Conservation (phyloP, 768 basidiomycete species). For the Dentipellis sp. region DNA sequence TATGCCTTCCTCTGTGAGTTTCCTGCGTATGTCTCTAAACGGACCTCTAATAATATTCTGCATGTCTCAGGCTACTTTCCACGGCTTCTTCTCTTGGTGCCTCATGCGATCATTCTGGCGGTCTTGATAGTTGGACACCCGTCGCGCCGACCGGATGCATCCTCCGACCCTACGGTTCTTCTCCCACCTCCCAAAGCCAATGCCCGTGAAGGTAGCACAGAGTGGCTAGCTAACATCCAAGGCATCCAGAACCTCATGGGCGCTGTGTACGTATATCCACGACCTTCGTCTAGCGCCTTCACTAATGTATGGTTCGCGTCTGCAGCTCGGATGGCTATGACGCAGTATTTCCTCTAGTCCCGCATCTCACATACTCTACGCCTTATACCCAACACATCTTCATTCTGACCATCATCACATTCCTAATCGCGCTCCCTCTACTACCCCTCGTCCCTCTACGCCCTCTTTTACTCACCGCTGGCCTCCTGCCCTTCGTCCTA, state of each 20-base stretch:
- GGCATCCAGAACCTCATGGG: conserved; percentile 92
- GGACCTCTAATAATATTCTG: neutral
- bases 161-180: conserved; percentile 9
- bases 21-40: neutral
- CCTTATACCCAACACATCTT: conserved; percentile 48
- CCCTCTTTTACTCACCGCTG: conserved; percentile 38
- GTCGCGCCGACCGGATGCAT: conserved; percentile 13
- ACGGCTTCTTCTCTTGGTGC: conserved; percentile 58
- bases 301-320: conserved; percentile 1
- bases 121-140: conserved; percentile 65
- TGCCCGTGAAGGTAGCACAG: conserved; percentile 53
- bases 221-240: conserved; percentile 84
- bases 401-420: conserved; percentile 33
- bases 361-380: conserved; percentile 41
- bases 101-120: conserved; percentile 50
- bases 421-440: conserved; percentile 33
- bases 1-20: conserved; percentile 76
- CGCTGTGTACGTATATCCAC: conserved; percentile 42
- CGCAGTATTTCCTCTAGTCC: conserved; percentile 37
- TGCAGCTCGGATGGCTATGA: conserved; percentile 56
- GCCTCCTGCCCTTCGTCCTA: conserved; percentile 40
- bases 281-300: neutral
- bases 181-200: conserved; percentile 26
- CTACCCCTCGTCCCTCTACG: conserved; percentile 29
- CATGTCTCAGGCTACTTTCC: conserved; percentile 61